Conservation (phyloP, 192 early-diverging fungal species). For the Coemansia reversa region DNA sequence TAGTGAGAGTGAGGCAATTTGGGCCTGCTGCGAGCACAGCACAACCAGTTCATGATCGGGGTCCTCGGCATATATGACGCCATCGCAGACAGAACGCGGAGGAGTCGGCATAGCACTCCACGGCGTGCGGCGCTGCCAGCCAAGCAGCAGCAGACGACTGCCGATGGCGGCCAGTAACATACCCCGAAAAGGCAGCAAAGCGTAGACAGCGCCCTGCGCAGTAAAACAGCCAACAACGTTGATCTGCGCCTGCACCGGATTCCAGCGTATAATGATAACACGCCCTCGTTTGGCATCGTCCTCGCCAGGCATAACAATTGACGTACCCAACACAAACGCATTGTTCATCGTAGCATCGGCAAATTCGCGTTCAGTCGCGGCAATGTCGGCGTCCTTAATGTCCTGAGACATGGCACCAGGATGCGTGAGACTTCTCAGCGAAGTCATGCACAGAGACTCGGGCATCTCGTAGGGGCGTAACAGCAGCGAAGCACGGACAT, state of each 20-base stretch:
- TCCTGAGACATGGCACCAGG: background rate
- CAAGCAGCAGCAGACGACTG: slow-evolving; percentile 42
- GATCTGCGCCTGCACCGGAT: slow-evolving; percentile 52
- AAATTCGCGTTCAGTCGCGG: background rate
- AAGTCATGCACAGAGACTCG: slow-evolving; percentile 35
- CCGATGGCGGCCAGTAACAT: slow-evolving; percentile 70
- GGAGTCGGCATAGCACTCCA: background rate
- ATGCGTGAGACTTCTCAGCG: slow-evolving; percentile 15
- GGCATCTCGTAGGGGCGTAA: slow-evolving; percentile 36
- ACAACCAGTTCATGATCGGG: slow-evolving; percentile 28
- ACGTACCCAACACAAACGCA: slow-evolving; percentile 78
- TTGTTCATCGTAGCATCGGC: slow-evolving; percentile 19
- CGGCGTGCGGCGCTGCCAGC: slow-evolving; percentile 28
- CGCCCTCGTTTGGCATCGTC: slow-evolving; percentile 72
- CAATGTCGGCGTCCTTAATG: background rate
- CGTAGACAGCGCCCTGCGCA: slow-evolving; percentile 68
- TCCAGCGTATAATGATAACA: slow-evolving; percentile 64
- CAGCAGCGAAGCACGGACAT: slow-evolving; percentile 35
- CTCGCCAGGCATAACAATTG: slow-evolving; percentile 55
- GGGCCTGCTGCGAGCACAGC: slow-evolving; percentile 53
- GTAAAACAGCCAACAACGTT: slow-evolving; percentile 51
- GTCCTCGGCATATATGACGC: slow-evolving; percentile 10
- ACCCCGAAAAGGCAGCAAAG: slow-evolving; percentile 56
- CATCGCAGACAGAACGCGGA: background rate
- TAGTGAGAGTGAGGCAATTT: slow-evolving; percentile 60